These are phyloP conservation scores for Tricholoma flavovirens DNA, from an alignment of 768 basidiomycete genomes.

Conservation along the genomic window DNA sequence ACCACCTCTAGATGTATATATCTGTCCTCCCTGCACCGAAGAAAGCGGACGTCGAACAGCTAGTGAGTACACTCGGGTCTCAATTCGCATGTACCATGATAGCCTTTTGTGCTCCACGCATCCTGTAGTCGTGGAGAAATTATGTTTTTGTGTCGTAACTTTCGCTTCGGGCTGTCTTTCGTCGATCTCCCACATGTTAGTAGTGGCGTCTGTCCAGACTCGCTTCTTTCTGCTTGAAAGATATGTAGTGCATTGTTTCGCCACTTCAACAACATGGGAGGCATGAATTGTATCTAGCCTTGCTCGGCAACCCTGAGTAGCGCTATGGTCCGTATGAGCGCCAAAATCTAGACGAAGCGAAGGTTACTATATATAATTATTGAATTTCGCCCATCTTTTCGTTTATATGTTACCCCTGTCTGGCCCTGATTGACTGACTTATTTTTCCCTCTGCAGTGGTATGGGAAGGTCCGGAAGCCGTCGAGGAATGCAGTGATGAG, in stretches of 20 bases:
- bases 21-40: constrained; percentile 47
- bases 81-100: constrained; percentile 26
- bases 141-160: constrained; percentile 24
- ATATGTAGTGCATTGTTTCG: constrained; percentile 16
- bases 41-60: constrained; percentile 60
- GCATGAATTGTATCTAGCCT: constrained; percentile 14
- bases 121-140: constrained; percentile 32
- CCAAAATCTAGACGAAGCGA: constrained; percentile 12
- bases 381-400: constrained; percentile 7
- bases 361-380: constrained; percentile 5
- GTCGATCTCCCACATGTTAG: constrained; percentile 13
- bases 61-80: constrained; percentile 60
- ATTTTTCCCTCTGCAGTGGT: constrained; percentile 43
- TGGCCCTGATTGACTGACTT: constrained; percentile 15
- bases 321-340: constrained; percentile 17
- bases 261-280: constrained; percentile 16
- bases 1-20: constrained; percentile 46
- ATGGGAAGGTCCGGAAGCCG: constrained; percentile 64
- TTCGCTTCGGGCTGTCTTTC: constrained; percentile 16
- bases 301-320: constrained; percentile 21
- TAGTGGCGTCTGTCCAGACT: constrained; percentile 10
- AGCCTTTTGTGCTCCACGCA: constrained; percentile 22
- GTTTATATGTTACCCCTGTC: constrained; percentile 6
- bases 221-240: constrained; percentile 13
- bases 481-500: constrained; percentile 39